Evolutionary conservation across 371 early-diverging fungal species (phyloP).

Genomic region (Coelomomyces lativittatus): DNA sequence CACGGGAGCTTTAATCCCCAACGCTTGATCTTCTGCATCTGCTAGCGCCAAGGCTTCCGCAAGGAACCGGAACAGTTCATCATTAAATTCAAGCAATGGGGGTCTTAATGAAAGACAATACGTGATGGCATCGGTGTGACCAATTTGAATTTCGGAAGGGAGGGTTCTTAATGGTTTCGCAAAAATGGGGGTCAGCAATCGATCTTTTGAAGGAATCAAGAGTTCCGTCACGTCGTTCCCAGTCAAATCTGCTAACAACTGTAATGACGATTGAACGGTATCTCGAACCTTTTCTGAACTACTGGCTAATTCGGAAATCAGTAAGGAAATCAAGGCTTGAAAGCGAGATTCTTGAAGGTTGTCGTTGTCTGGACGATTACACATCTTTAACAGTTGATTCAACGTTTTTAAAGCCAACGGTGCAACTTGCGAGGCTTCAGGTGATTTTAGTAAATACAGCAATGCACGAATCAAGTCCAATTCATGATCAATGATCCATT

Average conservation of each 20-base stretch:
- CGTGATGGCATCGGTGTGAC: constrained; percentile 91
- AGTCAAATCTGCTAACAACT: constrained; percentile 57
- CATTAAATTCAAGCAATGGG: constrained; percentile 71
- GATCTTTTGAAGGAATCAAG: constrained; percentile 62
- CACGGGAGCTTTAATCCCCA: constrained; percentile 64
- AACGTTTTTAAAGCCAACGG: constrained; percentile 36
- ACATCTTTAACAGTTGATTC: constrained; percentile 56
- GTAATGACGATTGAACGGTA: constrained; percentile 63
- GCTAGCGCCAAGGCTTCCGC: constrained; percentile 84
- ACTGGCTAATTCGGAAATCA: constrained; percentile 79
- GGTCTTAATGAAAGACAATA: constrained; percentile 81
- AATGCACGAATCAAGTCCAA: constrained; percentile 78
- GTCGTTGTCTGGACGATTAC: constrained; percentile 50
- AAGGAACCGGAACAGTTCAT: constrained; percentile 71
- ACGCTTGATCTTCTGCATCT: constrained; percentile 91
- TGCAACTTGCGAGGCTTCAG: constrained; percentile 61
- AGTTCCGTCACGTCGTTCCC: constrained; percentile 64
- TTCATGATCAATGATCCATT: constrained; percentile 81
- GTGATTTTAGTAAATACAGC: constrained; percentile 74
- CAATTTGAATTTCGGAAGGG: constrained; percentile 90
- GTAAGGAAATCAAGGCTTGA: constrained; percentile 48
- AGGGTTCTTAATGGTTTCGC: constrained; percentile 87
- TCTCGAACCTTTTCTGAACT: constrained; percentile 74
- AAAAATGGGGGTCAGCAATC: constrained; percentile 81
- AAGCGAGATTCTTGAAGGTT: constrained; percentile 10